Evolutionary conservation across 345 rosid species (phyloP).

Genomic region (Crucihimalaya himalaica): DNA sequence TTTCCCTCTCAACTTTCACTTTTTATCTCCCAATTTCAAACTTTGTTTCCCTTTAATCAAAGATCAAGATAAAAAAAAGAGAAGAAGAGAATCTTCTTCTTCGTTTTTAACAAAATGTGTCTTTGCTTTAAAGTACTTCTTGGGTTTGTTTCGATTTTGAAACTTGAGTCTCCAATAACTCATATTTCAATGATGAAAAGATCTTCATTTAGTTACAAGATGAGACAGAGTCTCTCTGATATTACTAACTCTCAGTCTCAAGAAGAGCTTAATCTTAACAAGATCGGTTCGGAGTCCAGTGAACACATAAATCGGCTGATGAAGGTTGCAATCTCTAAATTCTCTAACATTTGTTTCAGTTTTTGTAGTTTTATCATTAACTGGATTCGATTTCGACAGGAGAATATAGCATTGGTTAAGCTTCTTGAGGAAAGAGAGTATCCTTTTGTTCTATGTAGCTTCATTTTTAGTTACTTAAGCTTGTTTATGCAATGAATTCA

Average conservation of each 20-base stretch:
- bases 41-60: background rate
- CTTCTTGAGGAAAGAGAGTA: constrained; percentile 74
- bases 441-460: constrained; percentile 43
- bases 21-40: constrained; percentile 7
- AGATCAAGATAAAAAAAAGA: background rate
- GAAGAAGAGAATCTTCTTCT: constrained; percentile 27
- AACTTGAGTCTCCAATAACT: constrained; percentile 6
- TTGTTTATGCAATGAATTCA: background rate
- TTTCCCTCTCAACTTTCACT: constrained; percentile 10
- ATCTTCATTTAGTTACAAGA: constrained; percentile 52
- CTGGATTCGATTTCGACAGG: constrained; percentile 44
- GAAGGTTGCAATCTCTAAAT: constrained; percentile 24
- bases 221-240: constrained; percentile 61
- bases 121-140: background rate
- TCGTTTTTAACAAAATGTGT: constrained; percentile 1
- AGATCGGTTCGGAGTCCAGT: constrained; percentile 22
- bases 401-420: constrained; percentile 58
- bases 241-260: constrained; percentile 62
- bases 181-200: constrained; percentile 42
- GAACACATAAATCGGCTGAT: constrained; percentile 50
- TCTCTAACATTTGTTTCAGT: background rate
- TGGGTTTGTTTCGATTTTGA: constrained; percentile 2
- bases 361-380: background rate
- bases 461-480: background rate
- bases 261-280: constrained; percentile 37